Percentiles rank a stretch among this genome's conserved stretches.
Conservation (phyloP, 345 rosid genomes). For the Stellera chamaejasme region DNA sequence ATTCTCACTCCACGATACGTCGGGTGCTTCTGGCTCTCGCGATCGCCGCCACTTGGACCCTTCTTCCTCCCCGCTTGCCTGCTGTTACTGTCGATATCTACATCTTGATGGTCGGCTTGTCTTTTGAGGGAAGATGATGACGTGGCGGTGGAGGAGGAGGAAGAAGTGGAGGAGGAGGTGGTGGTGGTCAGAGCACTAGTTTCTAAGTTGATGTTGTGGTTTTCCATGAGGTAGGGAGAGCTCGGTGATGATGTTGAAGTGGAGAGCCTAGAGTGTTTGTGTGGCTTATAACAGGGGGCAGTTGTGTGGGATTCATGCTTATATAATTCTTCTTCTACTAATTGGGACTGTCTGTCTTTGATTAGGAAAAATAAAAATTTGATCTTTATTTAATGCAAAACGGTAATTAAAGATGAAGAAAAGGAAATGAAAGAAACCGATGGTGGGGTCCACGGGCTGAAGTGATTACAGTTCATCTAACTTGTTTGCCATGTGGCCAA, state of each 20-base stretch:
- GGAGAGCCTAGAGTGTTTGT: constrained; percentile 20
- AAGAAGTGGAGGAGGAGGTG: constrained; percentile 7
- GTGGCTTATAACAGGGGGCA: constrained; percentile 18
- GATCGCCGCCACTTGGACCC: constrained; percentile 16
- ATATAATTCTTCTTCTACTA: constrained; percentile 19
- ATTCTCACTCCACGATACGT: constrained; percentile 62
- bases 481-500: constrained; percentile 24
- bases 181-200: constrained; percentile 32
- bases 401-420: constrained; percentile 3
- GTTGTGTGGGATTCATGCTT: constrained; percentile 7
- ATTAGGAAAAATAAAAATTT: neutral
- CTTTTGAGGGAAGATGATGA: constrained; percentile 16
- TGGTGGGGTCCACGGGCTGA: constrained; percentile 18
- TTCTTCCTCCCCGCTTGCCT: constrained; percentile 16
- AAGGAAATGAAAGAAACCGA: constrained; percentile 11
- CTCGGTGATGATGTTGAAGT: constrained; percentile 1
- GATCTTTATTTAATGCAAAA: neutral
- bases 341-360: neutral
- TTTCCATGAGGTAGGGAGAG: constrained; percentile 26
- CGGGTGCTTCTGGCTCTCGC: constrained; percentile 31
- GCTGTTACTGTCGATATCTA: constrained; percentile 4
- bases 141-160: constrained; percentile 19
- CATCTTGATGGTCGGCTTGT: constrained; percentile 20
- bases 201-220: constrained; percentile 31
- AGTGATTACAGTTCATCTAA: constrained; percentile 23